Evolutionary conservation across 2,329 filamentous ascomycete species (phyloP).

Genomic region (Talaromyces funiculosus): DNA sequence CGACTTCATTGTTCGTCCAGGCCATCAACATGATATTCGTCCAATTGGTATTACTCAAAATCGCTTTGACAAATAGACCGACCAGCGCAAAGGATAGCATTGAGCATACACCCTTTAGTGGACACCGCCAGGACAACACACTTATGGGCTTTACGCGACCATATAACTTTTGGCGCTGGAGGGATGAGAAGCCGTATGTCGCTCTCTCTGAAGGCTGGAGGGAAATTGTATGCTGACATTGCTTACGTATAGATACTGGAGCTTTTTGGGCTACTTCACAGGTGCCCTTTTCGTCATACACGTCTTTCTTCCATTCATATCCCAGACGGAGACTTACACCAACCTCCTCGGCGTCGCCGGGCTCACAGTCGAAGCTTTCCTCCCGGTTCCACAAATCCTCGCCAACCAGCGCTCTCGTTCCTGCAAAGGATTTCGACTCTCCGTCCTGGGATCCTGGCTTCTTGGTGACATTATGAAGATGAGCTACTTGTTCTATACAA

Average conservation of each 20-base stretch:
- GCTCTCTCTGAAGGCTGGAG: conserved; percentile 11
- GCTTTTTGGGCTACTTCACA: conserved; percentile 52
- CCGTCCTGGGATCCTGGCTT: conserved; percentile 45
- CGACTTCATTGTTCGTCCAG: conserved; percentile 54
- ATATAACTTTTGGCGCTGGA: conserved; percentile 62
- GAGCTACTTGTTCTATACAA: conserved; percentile 45
- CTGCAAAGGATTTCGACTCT: conserved; percentile 46
- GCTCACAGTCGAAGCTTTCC: conserved; percentile 44
- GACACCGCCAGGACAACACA: conserved; percentile 18
- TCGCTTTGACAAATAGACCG: conserved; percentile 54
- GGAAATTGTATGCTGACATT: not conserved
- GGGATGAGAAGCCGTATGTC: conserved; percentile 45
- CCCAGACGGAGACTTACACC: conserved; percentile 39
- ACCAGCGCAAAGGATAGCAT: conserved; percentile 34
- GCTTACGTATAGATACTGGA: conserved; percentile 46
- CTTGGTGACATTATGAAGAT: conserved; percentile 48
- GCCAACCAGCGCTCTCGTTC: conserved; percentile 44
- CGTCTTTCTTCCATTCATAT: conserved; percentile 46
- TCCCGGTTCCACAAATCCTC: conserved; percentile 45
- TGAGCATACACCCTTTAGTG: conserved; percentile 39
- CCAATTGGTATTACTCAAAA: conserved; percentile 55
- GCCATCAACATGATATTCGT: conserved; percentile 56
- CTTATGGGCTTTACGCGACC: conserved; percentile 41
- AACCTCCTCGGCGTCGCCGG: conserved; percentile 41
- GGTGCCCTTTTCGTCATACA: conserved; percentile 48